phyloP scores from a whole-genome alignment of 2,329 filamentous ascomycete species.

The Trichoderma sp. region DNA sequence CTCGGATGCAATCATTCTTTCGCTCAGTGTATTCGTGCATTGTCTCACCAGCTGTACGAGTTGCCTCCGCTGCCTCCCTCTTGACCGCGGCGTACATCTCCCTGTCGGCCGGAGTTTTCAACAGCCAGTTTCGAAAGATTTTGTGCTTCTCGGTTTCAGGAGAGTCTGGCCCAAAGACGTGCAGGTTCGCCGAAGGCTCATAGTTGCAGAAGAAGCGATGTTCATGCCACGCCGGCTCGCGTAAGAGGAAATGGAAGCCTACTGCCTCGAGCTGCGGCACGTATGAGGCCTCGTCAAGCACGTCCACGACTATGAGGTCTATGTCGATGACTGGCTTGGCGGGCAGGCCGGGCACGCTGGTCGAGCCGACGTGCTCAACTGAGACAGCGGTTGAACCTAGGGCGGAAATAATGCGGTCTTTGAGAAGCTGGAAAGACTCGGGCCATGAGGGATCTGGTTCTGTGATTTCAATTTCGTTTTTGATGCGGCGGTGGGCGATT shows the following conservation, averaged over 20 bases:
- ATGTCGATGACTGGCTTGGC: conserved; percentile 55
- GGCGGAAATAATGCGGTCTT: conserved; percentile 35
- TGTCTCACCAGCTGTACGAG: conserved; percentile 31
- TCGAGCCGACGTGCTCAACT: conserved; percentile 50
- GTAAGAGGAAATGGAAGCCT: conserved; percentile 46
- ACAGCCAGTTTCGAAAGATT: conserved; percentile 45
- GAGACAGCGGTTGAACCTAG: conserved; percentile 37
- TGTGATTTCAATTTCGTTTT: conserved; percentile 32
- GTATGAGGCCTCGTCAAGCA: conserved; percentile 42
- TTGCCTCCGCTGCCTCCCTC: conserved; percentile 34
- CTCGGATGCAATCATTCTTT: conserved; percentile 39
- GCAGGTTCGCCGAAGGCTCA: conserved; percentile 44
- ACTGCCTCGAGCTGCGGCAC: conserved; percentile 41
- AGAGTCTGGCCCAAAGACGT: conserved; percentile 46
- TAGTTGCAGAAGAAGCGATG: conserved; percentile 46
- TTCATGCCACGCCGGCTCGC: conserved; percentile 47
- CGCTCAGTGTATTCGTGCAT: conserved; percentile 40
- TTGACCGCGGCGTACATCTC: conserved; percentile 42
- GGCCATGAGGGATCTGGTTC: conserved; percentile 41
- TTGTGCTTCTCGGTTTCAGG: conserved; percentile 42
- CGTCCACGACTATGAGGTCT: conserved; percentile 45
- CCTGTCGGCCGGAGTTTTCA: conserved; percentile 35
- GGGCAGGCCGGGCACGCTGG: conserved; percentile 47
- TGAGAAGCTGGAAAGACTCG: conserved; percentile 31
- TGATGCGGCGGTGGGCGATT: conserved; percentile 28